Conservation (phyloP, 164 flowering plant genomes). For the Litsea cubeba region DNA sequence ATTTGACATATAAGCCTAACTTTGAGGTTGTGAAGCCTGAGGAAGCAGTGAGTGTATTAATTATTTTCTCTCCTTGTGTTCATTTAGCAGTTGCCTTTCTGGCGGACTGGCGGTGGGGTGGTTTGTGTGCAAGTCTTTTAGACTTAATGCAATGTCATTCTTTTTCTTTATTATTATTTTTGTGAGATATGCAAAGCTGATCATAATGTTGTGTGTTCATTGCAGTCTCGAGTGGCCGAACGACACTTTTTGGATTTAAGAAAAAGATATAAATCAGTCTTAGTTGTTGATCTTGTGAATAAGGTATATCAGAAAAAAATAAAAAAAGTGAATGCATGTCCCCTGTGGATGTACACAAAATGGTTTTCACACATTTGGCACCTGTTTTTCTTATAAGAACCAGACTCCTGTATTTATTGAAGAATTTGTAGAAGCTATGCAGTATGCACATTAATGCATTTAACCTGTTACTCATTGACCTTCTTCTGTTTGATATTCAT, state of each 20-base stretch:
- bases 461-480: slow-evolving; percentile 1
- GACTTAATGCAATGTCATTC: not conserved
- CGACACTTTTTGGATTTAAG: slow-evolving; percentile 87
- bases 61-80: not conserved
- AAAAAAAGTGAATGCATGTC: not conserved
- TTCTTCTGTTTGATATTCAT: slow-evolving; percentile 13
- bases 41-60: slow-evolving; percentile 76
- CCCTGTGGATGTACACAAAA: not conserved
- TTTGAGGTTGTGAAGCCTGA: slow-evolving; percentile 80
- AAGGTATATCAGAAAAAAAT: slow-evolving; percentile 39
- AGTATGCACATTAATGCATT: not conserved
- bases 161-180: not conserved
- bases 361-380: not conserved
- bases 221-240: slow-evolving; percentile 85
- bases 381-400: not conserved
- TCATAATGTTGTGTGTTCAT: not conserved
- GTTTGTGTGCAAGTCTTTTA: not conserved
- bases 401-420: not conserved
- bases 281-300: slow-evolving; percentile 92
- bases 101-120: not conserved
- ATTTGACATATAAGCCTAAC: slow-evolving; percentile 90
- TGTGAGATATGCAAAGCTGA: slow-evolving; percentile 4
- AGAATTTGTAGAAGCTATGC: not conserved
- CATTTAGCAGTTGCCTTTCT: not conserved
- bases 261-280: slow-evolving; percentile 79